Evolutionary conservation across 176 grass and related monocot genomes (phyloP), one percentile per base, ranked within the genome.

Genomic region (Ampelocalamus luodianensis): DNA sequence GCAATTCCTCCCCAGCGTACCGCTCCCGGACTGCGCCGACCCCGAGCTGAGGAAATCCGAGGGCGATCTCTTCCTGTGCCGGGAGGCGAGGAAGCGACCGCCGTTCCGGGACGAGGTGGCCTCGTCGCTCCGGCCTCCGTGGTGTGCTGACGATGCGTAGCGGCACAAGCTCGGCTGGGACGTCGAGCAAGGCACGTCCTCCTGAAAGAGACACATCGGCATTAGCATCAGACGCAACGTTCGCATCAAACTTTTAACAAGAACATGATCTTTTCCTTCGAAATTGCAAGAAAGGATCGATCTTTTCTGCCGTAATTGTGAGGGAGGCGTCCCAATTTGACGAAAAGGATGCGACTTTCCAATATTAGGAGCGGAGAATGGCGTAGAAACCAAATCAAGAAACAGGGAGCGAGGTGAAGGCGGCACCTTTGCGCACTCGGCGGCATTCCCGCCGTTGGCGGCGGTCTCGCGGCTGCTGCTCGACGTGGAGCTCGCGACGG

Each of bases 401-500:
- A 71, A 23, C 81, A 56, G 74, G 18, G 60, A 23, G 17, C 0
- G 16, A 55, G 42, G 4, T 39, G n/a, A 20, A 82, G 60, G 64
- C n/a, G 16, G 59, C 58, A 82, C 81, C 82, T 90, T 78, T 50
- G 34, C 85, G 85, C 75, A 67, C 16, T 73, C 64, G 20, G 78
- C 58, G 65, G 24, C 77, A 73, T 88, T 75, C 8, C 43, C 38
- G 68, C 66, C 71, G 85, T 83, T 82, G 40, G 78, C 64, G 20
- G 78, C 58, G 65, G 24, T 72, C 46, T 87, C 90, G 0, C 64
- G 76, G 74, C 87, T 86, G 74, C 85, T 84, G 76, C 87, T 85
- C 22, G 87, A 89, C 6, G 88, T 81, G 76, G 88, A 92, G 58
- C 88, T 92, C 23, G 88, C 83, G 34, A 72, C 73, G 46, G 91